Evolutionary conservation across 2,329 filamentous ascomycete genomes (phyloP), one percentile per base, ranked within the genome.

Genomic region (Pseudofabraea citricarpa): DNA sequence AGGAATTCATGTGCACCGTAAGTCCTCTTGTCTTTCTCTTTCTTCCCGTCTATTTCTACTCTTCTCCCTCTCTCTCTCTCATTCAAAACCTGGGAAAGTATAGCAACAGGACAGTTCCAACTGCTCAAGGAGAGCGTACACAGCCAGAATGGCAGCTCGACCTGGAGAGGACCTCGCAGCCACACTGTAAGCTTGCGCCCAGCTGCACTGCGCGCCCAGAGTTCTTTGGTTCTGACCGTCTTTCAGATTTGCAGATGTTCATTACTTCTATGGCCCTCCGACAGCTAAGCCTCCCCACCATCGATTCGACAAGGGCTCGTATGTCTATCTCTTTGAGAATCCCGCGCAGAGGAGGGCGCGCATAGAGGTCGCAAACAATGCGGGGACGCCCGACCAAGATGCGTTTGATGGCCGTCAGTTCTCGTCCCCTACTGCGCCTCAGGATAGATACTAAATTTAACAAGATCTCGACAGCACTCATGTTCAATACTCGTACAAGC

Each of bases 321-420:
- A 90, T 61, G 76, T 90, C 45, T 90, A 90, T 59, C 70, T 90
- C 5, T 90, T 88, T 61, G 83, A 90, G 63, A 85, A 87, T 59
- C 75, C 84, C 10, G 71, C 70, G 48, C 77, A 83, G 53, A 73
- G 79, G 48, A 74, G 79, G 47, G 83, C 83, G 50, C 82, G 86
- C 53, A 69, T 90, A 51, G 87, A 90, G 64, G 71, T 90, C 49
- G 86, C 86, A 33, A 91, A 90, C 57, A 72, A 83, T 54, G 77
- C 84, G 7, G 86, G 86, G 41, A 83, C 79, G 3, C 77, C 85
- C 1, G 75, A 85, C n/a, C 86, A 90, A 59, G 86, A 90, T 68
- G 85, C 85, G 9, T 88, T 90, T 59, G 77, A 81, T 53, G 87
- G 87, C 58, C 80, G 84, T 88, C 69, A 73, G 84, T 65, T 24